Conservation (phyloP, 1,284 basidiomycete genomes). For the Ustilago xerochloae region DNA sequence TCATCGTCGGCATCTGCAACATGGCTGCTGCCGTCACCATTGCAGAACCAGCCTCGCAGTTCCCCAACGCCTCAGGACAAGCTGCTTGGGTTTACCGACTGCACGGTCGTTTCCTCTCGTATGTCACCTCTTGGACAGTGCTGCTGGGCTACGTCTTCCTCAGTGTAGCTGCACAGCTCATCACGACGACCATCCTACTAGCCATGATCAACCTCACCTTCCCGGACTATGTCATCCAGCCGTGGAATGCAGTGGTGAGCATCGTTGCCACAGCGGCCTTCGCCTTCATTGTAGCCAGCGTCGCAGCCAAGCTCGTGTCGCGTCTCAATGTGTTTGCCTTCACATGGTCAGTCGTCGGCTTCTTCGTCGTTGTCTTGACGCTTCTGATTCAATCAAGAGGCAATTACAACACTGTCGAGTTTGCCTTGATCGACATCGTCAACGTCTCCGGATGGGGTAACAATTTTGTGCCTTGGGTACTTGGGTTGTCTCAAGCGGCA, state of each 20-base stretch:
- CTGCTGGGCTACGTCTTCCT: conserved; percentile 28
- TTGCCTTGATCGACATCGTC: conserved; percentile 28
- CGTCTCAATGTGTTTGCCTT: conserved; percentile 27
- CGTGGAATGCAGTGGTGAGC: conserved; percentile 10
- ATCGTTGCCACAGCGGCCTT: conserved; percentile 6
- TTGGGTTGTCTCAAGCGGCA: conserved; percentile 25
- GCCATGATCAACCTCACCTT: conserved; percentile 35
- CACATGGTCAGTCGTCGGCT: conserved; percentile 27
- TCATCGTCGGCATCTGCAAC: conserved; percentile 29
- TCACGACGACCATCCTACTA: conserved; percentile 24
- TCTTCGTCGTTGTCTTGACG: conserved; percentile 16
- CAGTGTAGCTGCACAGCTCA: conserved; percentile 16
- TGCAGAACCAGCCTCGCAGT: conserved; percentile 21
- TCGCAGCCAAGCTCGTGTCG: conserved; percentile 18
- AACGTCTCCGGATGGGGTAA: conserved; percentile 31
- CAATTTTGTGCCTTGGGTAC: conserved; percentile 35
- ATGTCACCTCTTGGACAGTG: conserved; percentile 26
- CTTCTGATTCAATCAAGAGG: conserved; percentile 27
- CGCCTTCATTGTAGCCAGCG: not conserved
- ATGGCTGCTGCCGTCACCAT: conserved; percentile 22
- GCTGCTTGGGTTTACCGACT: conserved; percentile 24
- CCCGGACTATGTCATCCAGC: conserved; percentile 14
- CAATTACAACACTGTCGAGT: conserved; percentile 31
- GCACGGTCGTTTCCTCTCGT: conserved; percentile 16
- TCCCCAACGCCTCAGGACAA: conserved; percentile 18